Base-by-base conservation (phyloP, 495 filamentous ascomycete species). In the Bacidia gigantensis region DNA sequence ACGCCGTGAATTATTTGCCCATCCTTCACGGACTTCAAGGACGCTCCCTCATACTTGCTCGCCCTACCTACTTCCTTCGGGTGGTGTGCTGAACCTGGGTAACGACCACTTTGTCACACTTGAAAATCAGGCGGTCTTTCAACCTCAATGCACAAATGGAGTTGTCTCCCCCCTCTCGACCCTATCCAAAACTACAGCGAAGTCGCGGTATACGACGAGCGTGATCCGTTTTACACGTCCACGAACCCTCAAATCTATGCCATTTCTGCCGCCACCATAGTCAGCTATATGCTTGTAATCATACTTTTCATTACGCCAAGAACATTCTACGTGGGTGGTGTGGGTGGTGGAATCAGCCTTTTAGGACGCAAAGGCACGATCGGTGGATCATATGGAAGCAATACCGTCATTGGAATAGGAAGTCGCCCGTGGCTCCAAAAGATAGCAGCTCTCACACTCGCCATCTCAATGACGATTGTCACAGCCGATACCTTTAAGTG, bases 401-500 rank as follows among this genome's bases (percentile, higher is more conserved):
- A 78, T n/a, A 83, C 78, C 14, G 73, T 88, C 11, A 82, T 89
- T 39, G 86, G 83, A 32, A 84, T 96, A n/a, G 89, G 89, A 17
- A 86, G 87, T 14, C 79, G 92, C 32, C 93, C 92, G 25, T 96
- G 88, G 90, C 68, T 98, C 50, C 92, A 98, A 64, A 96, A 96
- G 66, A 79, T 95, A 12, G 92, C 92, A 11, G 88, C 93, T 17
- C 68, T 95, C 39, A 81, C 84, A 3, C 90, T 96, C 2, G 92
- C 87, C 26, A 78, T 96, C 14, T 95, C 90, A 5, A 69, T 98
- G 54, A 95, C 89, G 0, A 89, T 97, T 51, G 92, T 92, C 18
- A 89, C 89, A 32, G 83, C 80, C 32, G 86, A 94, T 64, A 94
- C 89, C 0, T 95, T 97, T 61, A 69, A 69, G 55, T 85, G 86